A percentile compares a stretch with the other conserved stretches of the same genome.
Evolutionary conservation across 306 rosid species (phyloP).

Genomic region (Vicia sativa): DNA sequence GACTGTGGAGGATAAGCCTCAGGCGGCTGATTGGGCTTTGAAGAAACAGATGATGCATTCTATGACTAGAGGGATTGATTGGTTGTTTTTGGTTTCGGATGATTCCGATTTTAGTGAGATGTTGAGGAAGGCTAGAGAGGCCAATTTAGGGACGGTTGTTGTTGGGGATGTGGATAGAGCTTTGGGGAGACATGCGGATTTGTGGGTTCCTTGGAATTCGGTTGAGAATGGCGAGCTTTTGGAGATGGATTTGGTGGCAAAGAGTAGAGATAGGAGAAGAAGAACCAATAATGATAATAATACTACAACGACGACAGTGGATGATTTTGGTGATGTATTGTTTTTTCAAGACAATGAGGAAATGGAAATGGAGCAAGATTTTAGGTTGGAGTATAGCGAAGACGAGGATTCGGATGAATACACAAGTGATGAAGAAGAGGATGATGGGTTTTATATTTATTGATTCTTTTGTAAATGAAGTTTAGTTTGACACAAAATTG

Average conservation of each 20-base stretch:
- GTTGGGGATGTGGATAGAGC: conserved; percentile 84
- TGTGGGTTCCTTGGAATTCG: conserved; percentile 81
- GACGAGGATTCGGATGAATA: conserved; percentile 19
- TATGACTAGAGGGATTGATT: conserved; percentile 80
- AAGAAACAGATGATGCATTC: conserved; percentile 90
- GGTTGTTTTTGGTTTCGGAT: conserved; percentile 85
- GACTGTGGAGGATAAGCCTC: conserved; percentile 94
- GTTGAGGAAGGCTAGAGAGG: conserved; percentile 80
- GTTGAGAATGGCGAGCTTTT: conserved; percentile 75
- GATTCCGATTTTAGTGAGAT: conserved; percentile 90
- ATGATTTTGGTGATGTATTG: conserved; percentile 35
- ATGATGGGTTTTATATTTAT: conserved; percentile 44
- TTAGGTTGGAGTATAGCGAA: conserved; percentile 11
- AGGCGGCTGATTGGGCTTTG: conserved; percentile 95
- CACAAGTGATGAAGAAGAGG: conserved; percentile 45
- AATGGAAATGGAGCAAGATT: conserved; percentile 3
- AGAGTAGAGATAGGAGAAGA: conserved; percentile 30
- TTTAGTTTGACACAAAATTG: background rate
- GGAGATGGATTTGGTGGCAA: conserved; percentile 61
- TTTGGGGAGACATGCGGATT: conserved; percentile 73
- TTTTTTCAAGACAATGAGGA: conserved; percentile 13
- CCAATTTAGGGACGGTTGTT: conserved; percentile 82
- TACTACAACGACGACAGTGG: background rate
- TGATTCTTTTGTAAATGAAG: conserved; percentile 34
- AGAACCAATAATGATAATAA: background rate